Percentiles rank a stretch among this genome's conserved stretches.
These are phyloP conservation scores for Ophiostoma triangulosporum DNA, from an alignment of 2,329 filamentous ascomycete genomes.

Conservation along the genomic window DNA sequence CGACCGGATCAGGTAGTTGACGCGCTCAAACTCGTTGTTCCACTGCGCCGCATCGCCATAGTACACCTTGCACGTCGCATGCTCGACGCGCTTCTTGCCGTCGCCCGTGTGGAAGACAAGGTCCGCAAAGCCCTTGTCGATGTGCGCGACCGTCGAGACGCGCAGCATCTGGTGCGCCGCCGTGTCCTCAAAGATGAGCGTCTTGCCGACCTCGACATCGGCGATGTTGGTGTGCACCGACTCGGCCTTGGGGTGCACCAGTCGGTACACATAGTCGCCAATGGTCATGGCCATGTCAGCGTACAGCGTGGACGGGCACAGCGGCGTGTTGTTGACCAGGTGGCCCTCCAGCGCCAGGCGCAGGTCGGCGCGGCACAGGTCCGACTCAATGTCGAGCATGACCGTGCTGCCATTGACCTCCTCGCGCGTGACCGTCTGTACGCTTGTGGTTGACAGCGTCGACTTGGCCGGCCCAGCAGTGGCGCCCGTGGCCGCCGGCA, in stretches of 20 bases:
- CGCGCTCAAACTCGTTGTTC: slow-evolving; percentile 52
- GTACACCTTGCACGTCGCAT: slow-evolving; percentile 48
- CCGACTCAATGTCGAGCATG: slow-evolving; percentile 49
- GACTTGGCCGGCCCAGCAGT: slow-evolving; percentile 29
- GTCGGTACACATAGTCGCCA: slow-evolving; percentile 53
- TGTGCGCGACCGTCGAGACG: slow-evolving; percentile 45
- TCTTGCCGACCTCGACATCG: slow-evolving; percentile 56
- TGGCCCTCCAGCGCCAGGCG: slow-evolving; percentile 50
- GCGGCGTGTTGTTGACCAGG: slow-evolving; percentile 50
- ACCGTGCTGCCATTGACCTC: slow-evolving; percentile 46
- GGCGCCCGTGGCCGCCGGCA: slow-evolving; percentile 20
- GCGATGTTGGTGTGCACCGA: slow-evolving; percentile 48
- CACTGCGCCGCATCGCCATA: slow-evolving; percentile 47
- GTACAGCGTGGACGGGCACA: slow-evolving; percentile 48
- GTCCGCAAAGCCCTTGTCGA: slow-evolving; percentile 38
- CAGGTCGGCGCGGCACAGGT: slow-evolving; percentile 50
- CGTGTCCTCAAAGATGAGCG: slow-evolving; percentile 44
- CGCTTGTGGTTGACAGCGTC: slow-evolving; percentile 50
- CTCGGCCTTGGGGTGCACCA: slow-evolving; percentile 41
- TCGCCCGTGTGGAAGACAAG: slow-evolving; percentile 46
- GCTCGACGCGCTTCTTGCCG: slow-evolving; percentile 44
- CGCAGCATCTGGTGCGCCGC: slow-evolving; percentile 43
- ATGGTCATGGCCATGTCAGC: slow-evolving; percentile 38
- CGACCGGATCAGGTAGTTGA: slow-evolving; percentile 54
- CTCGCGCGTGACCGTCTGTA: slow-evolving; percentile 50